Percentiles rank a stretch among this genome's conserved stretches.
Conservation (phyloP, 148 eudicot species). For the Persicaria tinctoria region DNA sequence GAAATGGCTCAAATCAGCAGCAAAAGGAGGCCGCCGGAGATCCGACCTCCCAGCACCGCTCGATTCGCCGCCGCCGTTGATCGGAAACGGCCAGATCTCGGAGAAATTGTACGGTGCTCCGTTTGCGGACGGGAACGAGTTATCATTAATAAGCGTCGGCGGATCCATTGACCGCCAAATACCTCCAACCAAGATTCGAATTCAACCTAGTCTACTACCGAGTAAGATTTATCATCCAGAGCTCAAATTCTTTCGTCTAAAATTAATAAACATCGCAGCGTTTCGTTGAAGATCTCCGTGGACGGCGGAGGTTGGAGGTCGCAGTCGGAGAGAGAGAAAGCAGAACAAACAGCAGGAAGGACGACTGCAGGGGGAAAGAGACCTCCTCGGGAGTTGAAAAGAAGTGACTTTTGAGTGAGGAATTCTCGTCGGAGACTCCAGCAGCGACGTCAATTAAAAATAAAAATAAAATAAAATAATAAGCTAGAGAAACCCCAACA, state of each 20-base stretch:
- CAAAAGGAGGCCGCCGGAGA: slow-evolving; percentile 6
- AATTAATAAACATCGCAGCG: not conserved
- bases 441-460: slow-evolving; percentile 8
- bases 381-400: slow-evolving; percentile 31
- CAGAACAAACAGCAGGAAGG: not conserved
- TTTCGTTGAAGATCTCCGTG: not conserved
- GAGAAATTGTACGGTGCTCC: slow-evolving; percentile 20
- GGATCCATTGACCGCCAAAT: slow-evolving; percentile 32
- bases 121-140: slow-evolving; percentile 16
- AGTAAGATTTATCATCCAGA: not conserved
- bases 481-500: too few species aligned
- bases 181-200: slow-evolving; percentile 1
- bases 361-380: slow-evolving; percentile 9
- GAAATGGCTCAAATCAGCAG: slow-evolving; percentile 13
- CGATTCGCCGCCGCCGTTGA: slow-evolving; percentile 17
- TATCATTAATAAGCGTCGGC: slow-evolving; percentile 28
- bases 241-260: not conserved
- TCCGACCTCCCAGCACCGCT: slow-evolving; percentile 13
- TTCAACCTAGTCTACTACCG: not conserved
- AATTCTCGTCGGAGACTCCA: slow-evolving; percentile 44
- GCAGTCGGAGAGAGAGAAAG: not conserved
- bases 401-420: slow-evolving; percentile 55
- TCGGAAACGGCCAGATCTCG: slow-evolving; percentile 61
- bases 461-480: not conserved
- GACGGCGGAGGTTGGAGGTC: not conserved